Evolutionary conservation across 208 protist genomes (phyloP), one percentile per base, ranked within the genome.

Genomic region (Vickermania ingenoplastis): DNA sequence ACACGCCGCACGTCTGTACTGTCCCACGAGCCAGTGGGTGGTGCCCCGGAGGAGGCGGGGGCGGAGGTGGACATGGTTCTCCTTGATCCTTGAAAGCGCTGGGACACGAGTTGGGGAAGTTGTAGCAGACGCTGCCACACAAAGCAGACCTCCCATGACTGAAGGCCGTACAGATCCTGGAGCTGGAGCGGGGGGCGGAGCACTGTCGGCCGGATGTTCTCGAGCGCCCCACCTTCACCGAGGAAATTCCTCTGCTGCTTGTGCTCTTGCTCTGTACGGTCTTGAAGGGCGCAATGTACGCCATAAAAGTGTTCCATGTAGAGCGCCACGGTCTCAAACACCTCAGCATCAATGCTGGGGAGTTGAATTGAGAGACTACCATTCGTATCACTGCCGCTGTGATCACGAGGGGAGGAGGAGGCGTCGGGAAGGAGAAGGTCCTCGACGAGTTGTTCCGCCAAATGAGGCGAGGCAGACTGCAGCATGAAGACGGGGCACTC

Each of bases 221-320:
- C 36, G 11, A 45, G 36, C 36, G 23, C 3, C n/a, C n/a, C n/a
- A n/a, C n/a, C n/a, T n/a, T n/a, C n/a, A n/a, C n/a, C n/a, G n/a
- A n/a, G n/a, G n/a, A n/a, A n/a, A n/a, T n/a, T n/a, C n/a, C n/a
- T n/a, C n/a, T n/a, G n/a, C n/a, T n/a, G n/a, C n/a, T n/a, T n/a
- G n/a, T n/a, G n/a, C n/a, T n/a, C n/a, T n/a, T n/a, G n/a, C n/a
- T n/a, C n/a, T n/a, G n/a, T n/a, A n/a, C n/a, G n/a, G n/a, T n/a
- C n/a, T n/a, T n/a, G n/a, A 5, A 22, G 5, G 7, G 7, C 50
- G 50, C 23, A 25, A 7, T 14, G 14, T 24, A 79, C 14, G 2
- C 65, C 65, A 57, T 85, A 80, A 51, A 89, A 89, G 70, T 87
- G 79, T 58, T 92, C 85, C 68, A 81, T 48, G 61, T 87, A 92